A percentile compares a stretch with the other conserved stretches of the same genome.
Conservation (phyloP, 192 early-diverging fungal genomes). For the Coemansia sp. region DNA sequence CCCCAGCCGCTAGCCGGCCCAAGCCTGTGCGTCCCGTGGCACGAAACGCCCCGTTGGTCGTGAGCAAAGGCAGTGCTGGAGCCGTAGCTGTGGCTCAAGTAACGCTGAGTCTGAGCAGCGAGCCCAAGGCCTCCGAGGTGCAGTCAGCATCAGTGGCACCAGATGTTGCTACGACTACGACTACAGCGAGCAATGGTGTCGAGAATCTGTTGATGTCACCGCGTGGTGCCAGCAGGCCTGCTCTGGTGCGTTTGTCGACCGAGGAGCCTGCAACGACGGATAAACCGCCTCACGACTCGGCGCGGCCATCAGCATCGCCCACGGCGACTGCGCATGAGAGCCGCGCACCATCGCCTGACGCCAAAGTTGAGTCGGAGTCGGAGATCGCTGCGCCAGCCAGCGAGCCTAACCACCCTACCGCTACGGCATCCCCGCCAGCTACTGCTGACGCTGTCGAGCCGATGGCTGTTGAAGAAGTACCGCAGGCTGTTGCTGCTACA, state of each 20-base stretch:
- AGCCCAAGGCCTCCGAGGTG: background rate
- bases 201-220: slow-evolving; percentile 46
- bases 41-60: slow-evolving; percentile 18
- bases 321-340: slow-evolving; percentile 20
- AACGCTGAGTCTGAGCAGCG: slow-evolving; percentile 6
- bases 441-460: background rate
- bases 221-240: slow-evolving; percentile 5
- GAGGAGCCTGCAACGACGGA: slow-evolving; percentile 18
- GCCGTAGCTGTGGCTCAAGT: slow-evolving; percentile 11
- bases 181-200: slow-evolving; percentile 19
- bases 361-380: slow-evolving; percentile 3
- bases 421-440: background rate
- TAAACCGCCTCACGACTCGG: slow-evolving; percentile 29
- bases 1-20: slow-evolving; percentile 11
- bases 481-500: background rate
- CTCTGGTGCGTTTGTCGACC: slow-evolving; percentile 24
- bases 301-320: slow-evolving; percentile 33
- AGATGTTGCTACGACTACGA: background rate
- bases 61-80: slow-evolving; percentile 20
- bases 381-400: background rate
- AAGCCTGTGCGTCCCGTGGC: slow-evolving; percentile 45
- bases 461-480: background rate
- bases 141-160: background rate
- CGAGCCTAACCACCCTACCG: background rate
- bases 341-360: slow-evolving; percentile 25